phyloP scores from a whole-genome alignment of 2,329 filamentous ascomycete genomes.

The Ampelomyces quisqualis region DNA sequence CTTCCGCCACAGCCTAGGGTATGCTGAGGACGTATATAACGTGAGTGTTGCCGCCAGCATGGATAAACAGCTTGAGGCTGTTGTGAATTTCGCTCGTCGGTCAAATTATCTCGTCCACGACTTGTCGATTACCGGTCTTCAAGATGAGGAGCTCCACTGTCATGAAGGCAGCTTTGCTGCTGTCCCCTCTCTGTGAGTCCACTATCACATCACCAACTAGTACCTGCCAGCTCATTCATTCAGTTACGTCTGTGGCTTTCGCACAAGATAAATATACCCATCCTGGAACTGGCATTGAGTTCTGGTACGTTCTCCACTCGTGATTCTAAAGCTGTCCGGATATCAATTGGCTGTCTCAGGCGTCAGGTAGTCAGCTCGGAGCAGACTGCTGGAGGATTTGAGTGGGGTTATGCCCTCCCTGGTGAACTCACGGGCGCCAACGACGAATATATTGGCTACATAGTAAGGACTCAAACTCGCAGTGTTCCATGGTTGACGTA shows the following conservation, averaged over 20 bases:
- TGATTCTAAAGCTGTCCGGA: too few species aligned
- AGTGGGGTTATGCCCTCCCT: constrained; percentile 41
- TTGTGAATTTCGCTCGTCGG: constrained; percentile 26
- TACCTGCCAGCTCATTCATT: constrained; percentile 10
- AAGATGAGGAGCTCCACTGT: constrained; percentile 41
- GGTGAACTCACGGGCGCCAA: constrained; percentile 21
- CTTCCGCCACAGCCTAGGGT: constrained; percentile 21
- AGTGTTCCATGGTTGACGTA: background rate
- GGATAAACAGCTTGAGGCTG: constrained; percentile 22
- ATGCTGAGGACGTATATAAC: constrained; percentile 36
- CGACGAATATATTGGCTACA: constrained; percentile 43
- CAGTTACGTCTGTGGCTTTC: constrained; percentile 28
- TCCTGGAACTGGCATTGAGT: constrained; percentile 33
- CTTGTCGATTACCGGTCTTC: constrained; percentile 20
- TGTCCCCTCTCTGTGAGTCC: constrained; percentile 38
- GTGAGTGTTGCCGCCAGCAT: constrained; percentile 19
- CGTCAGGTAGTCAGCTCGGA: constrained; percentile 25
- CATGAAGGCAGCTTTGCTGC: constrained; percentile 41
- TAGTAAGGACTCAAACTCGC: constrained; percentile 22
- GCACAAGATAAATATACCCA: constrained; percentile 39
- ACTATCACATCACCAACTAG: constrained; percentile 1
- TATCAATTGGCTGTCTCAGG: constrained; percentile 10
- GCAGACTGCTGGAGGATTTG: constrained; percentile 37
- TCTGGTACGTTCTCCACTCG: constrained; percentile 18
- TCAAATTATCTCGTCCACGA: constrained; percentile 19